phyloP scores from a whole-genome alignment of 495 filamentous ascomycete genomes.

The Xylaria nigripes region DNA sequence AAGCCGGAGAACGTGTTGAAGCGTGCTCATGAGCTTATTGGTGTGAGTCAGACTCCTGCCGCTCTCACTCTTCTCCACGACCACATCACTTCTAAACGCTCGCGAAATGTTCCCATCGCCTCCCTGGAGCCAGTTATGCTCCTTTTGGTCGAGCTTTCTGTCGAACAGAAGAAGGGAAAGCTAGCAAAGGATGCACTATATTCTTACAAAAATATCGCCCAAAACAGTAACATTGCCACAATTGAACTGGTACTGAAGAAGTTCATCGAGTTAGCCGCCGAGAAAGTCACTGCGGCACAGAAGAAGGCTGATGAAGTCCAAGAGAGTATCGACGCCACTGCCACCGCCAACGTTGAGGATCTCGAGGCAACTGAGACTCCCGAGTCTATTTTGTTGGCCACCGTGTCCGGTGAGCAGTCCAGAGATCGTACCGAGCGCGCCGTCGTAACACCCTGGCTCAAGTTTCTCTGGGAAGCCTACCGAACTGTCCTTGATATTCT shows the following conservation, averaged over 20 bases:
- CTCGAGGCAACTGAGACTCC: slow-evolving; percentile 95
- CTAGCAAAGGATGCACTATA: slow-evolving; percentile 97
- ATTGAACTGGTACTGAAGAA: slow-evolving; percentile 95
- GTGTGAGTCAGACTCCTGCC: slow-evolving; percentile 84
- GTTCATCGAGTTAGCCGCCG: slow-evolving; percentile 94
- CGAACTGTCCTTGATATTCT: slow-evolving; percentile 96
- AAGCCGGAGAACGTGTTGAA: slow-evolving; percentile 99
- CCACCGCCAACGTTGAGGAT: slow-evolving; percentile 68
- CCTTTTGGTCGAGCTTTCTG: slow-evolving; percentile 90
- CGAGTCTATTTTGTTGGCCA: slow-evolving; percentile 94
- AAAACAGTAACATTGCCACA: slow-evolving; percentile 96
- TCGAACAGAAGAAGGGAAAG: slow-evolving; percentile 95
- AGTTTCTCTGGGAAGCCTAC: slow-evolving; percentile 99
- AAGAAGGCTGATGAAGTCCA: slow-evolving; percentile 92
- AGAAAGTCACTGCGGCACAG: slow-evolving; percentile 94
- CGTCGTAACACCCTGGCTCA: slow-evolving; percentile 97
- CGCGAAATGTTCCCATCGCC: slow-evolving; percentile 92
- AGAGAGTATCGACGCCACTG: slow-evolving; percentile 70
- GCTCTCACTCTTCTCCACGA: slow-evolving; percentile 94
- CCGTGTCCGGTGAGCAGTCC: slow-evolving; percentile 95
- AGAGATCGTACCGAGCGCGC: slow-evolving; percentile 93
- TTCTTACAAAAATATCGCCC: slow-evolving; percentile 98
- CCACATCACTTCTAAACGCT: slow-evolving; percentile 96
- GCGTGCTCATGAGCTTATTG: slow-evolving; percentile 96
- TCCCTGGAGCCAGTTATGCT: slow-evolving; percentile 98